Evolutionary conservation across 2,329 filamentous ascomycete species (phyloP).

Genomic region (Alternaria gaisen): DNA sequence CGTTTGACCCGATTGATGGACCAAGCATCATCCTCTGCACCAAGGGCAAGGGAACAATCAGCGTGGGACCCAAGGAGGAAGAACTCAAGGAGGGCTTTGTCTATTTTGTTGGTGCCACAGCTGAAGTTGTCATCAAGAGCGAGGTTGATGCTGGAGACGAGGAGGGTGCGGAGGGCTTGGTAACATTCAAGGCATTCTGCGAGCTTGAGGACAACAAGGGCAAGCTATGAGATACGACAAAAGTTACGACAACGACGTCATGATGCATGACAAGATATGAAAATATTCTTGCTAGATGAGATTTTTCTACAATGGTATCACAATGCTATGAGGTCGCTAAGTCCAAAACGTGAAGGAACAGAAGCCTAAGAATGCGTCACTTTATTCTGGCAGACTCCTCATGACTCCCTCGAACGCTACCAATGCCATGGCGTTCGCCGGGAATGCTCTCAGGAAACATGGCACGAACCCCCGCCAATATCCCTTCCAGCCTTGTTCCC

Average conservation of each 20-base stretch:
- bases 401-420: slow-evolving; percentile 94
- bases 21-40: slow-evolving; percentile 96
- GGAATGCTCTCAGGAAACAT: slow-evolving; percentile 92
- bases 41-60: slow-evolving; percentile 80
- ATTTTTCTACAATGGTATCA: background rate
- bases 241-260: background rate
- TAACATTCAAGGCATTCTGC: slow-evolving; percentile 93
- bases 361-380: background rate
- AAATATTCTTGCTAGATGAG: background rate
- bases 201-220: slow-evolving; percentile 65
- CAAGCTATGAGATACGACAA: slow-evolving; percentile 34
- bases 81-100: slow-evolving; percentile 65
- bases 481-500: slow-evolving; percentile 77
- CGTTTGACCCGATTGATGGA: slow-evolving; percentile 85
- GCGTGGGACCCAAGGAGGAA: slow-evolving; percentile 82
- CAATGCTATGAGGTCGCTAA: slow-evolving; percentile 1
- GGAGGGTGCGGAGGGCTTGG: slow-evolving; percentile 68
- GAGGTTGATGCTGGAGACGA: slow-evolving; percentile 55
- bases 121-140: slow-evolving; percentile 81
- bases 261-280: background rate
- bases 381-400: slow-evolving; percentile 60
- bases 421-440: slow-evolving; percentile 92
- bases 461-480: slow-evolving; percentile 94
- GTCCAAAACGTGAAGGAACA: background rate
- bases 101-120: slow-evolving; percentile 80